phyloP scores from a whole-genome alignment of 2,329 filamentous ascomycete genomes.

The Plectosphaerella cucumerina region DNA sequence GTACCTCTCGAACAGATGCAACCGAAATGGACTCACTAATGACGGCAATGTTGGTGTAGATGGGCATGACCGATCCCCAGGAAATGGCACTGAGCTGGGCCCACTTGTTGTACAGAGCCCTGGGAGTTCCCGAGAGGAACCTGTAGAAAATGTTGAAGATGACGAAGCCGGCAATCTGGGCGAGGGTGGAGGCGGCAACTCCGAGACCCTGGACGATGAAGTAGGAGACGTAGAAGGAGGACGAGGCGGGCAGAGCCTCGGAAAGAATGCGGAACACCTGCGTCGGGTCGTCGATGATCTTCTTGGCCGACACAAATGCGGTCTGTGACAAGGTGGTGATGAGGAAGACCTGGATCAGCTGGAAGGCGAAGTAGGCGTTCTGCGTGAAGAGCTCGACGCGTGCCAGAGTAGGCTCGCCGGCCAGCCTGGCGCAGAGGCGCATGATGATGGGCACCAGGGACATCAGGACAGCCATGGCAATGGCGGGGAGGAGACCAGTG shows the following conservation, averaged over 20 bases:
- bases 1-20: no score
- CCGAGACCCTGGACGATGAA: constrained; percentile 82
- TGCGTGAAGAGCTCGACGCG: constrained; percentile 85
- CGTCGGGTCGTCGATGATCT: constrained; percentile 60
- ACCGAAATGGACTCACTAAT: constrained; percentile 46
- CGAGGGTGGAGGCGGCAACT: constrained; percentile 67
- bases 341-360: constrained; percentile 88
- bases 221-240: constrained; percentile 83
- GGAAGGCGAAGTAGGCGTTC: constrained; percentile 87
- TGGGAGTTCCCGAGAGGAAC: constrained; percentile 70
- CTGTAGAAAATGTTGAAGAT: constrained; percentile 65
- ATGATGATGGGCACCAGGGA: constrained; percentile 80
- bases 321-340: constrained; percentile 80
- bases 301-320: constrained; percentile 63
- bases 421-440: constrained; percentile 67
- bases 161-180: constrained; percentile 64
- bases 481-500: constrained; percentile 75
- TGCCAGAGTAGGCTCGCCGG: constrained; percentile 75
- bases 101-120: constrained; percentile 75
- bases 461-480: constrained; percentile 80
- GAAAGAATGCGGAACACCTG: constrained; percentile 63
- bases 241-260: constrained; percentile 71
- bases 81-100: constrained; percentile 62
- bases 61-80: constrained; percentile 74
- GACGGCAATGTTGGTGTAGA: constrained; percentile 70